Evolutionary conservation across 331 rosid genomes (phyloP), one percentile per base, ranked within the genome.

Genomic region (Arachis monticola): DNA sequence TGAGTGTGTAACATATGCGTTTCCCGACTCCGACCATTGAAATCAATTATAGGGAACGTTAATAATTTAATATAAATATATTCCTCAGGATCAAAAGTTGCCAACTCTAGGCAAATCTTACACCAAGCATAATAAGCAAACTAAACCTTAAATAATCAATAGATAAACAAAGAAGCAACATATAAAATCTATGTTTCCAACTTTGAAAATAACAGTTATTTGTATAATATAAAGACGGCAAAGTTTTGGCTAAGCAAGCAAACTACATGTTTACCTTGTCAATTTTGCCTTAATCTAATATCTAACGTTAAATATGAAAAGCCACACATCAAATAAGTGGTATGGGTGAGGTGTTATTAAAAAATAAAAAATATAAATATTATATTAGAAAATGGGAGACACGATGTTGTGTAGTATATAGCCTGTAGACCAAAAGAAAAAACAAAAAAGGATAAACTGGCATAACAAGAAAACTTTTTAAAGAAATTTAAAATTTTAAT

Each of bases 221-320:
- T 27, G 46, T 52, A 27, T n/a, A 14, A 38, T 32, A 1, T 45
- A 4, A 27, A 55, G 27, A 31, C 6, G 11, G 12, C 6, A 64
- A 45, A 41, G 40, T 41, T 75, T 42, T 64, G 11, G n/a, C 17
- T 8, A 38, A 56, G 6, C 58, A 75, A 65, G 66, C 5, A 42
- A 65, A 75, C 47, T 10, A 11, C n/a, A 4, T 10, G 40, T 14
- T 48, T 48, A 13, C 5, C n/a, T 1, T 46, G 41, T 47, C 59
- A 47, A 10, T 2, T 5, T 67, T 67, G 59, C 45, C 27, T 30
- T 27, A 30, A 22, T 30, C 12, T 47, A 5, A 10, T 13, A 52
- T 4, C 6, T 3, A 13, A 38, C 5, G 41, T 38, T 3, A 38
- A 3, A 38, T 38, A 38, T 38, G 41, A 38, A 38, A 38, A 38